A percentile compares a stretch with the other conserved stretches of the same genome.
Evolutionary conservation across 1,284 basidiomycete species (phyloP).

Genomic region (Coniophora puteana): DNA sequence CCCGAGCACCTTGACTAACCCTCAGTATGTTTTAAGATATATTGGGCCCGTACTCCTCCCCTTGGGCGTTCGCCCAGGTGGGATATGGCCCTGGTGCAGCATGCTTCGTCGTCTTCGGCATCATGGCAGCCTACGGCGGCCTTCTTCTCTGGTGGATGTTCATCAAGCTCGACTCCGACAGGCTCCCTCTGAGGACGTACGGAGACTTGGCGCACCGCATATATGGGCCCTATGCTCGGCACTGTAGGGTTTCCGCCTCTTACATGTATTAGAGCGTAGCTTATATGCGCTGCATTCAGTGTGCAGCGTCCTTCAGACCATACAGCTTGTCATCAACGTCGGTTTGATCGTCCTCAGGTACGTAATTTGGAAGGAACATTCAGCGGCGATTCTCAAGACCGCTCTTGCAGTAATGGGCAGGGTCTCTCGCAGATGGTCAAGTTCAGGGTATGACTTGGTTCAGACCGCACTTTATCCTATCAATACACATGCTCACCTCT

Average conservation of each 20-base stretch:
- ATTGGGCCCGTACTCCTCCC: constrained; percentile 54
- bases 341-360: constrained; percentile 16
- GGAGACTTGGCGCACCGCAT: constrained; percentile 50
- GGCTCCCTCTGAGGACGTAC: constrained; percentile 51
- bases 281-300: constrained; percentile 11
- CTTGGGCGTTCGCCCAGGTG: constrained; percentile 50
- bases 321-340: constrained; percentile 51
- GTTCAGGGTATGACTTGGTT: constrained; percentile 25
- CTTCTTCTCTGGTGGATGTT: constrained; percentile 49
- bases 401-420: constrained; percentile 41
- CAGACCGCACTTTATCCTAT: constrained; percentile 21
- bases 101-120: constrained; percentile 28
- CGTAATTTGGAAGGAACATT: constrained; percentile 19
- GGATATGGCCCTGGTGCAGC: constrained; percentile 45
- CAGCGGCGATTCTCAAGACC: constrained; percentile 14
- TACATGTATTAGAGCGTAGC: constrained; percentile 17
- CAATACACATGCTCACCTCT: constrained; percentile 12
- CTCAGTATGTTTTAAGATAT: constrained; percentile 35
- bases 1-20: background rate
- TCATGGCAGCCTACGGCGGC: constrained; percentile 41
- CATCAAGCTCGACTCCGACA: constrained; percentile 45
- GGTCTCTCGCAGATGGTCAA: constrained; percentile 36
- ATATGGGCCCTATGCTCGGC: constrained; percentile 41
- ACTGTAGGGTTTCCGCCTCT: constrained; percentile 12
- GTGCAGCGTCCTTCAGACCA: constrained; percentile 38